phyloP scores from a whole-genome alignment of 1,139 yeast genomes.

The Geotrichum phurueaensis region DNA sequence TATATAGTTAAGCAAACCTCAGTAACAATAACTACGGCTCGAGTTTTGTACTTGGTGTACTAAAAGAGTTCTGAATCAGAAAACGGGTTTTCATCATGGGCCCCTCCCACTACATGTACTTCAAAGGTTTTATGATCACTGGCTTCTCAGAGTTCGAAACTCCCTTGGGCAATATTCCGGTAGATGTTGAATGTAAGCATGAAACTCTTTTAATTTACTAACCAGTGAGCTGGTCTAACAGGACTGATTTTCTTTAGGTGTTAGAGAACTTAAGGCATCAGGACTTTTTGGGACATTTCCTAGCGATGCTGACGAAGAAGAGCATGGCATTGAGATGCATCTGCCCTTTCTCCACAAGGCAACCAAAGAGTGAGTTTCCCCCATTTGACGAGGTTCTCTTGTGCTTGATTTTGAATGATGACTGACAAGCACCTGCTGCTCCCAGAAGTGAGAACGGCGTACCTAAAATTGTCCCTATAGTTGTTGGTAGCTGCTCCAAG shows the following conservation, averaged over 20 bases:
- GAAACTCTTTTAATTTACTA: neutral
- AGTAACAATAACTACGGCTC: neutral
- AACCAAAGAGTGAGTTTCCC: constrained; percentile 27
- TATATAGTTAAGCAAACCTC: neutral
- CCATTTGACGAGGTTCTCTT: neutral
- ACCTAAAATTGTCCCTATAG: constrained; percentile 60
- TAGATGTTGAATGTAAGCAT: constrained; percentile 47
- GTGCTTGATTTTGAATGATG: neutral
- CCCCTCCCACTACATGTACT: constrained; percentile 91
- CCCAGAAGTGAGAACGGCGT: constrained; percentile 35
- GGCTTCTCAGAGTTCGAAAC: constrained; percentile 58
- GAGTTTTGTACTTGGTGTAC: neutral
- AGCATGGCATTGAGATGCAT: constrained; percentile 95
- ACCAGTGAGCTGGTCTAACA: neutral
- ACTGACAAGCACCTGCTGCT: constrained; percentile 5
- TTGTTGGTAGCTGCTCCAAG: constrained; percentile 61
- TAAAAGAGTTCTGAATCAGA: constrained; percentile 24
- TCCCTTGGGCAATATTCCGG: constrained; percentile 69
- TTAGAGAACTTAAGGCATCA: constrained; percentile 33
- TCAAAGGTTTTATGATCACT: constrained; percentile 54
- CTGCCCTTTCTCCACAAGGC: constrained; percentile 62
- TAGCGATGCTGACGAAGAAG: constrained; percentile 63
- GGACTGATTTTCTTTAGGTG: neutral
- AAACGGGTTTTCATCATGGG: constrained; percentile 76
- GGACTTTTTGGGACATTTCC: constrained; percentile 53